Conservation (phyloP, 306 rosid species). For the Prunus mira region DNA sequence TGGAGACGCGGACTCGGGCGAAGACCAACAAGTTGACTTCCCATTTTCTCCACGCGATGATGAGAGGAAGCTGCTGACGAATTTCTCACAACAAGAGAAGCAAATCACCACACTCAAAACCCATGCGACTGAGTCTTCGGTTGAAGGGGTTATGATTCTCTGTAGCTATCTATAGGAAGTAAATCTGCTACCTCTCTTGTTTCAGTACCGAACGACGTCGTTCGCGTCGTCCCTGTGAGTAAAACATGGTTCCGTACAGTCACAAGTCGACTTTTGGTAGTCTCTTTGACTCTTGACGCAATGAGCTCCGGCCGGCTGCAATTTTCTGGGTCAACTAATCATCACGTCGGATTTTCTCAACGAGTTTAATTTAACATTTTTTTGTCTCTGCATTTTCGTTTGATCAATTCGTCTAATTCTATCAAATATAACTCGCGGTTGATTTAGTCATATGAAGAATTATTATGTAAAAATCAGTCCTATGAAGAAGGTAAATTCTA, state of each 20-base stretch:
- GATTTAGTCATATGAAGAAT: background rate
- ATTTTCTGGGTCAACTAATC: background rate
- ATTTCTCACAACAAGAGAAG: background rate
- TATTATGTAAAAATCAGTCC: too few relatives aligned
- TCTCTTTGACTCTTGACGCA: background rate
- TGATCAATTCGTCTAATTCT: background rate
- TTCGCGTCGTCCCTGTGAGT: background rate
- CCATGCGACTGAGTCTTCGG: background rate
- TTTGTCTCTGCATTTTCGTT: background rate
- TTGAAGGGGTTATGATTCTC: background rate
- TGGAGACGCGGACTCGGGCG: background rate
- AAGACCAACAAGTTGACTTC: background rate
- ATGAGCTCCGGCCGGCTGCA: background rate
- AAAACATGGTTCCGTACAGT: background rate
- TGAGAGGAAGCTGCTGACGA: background rate
- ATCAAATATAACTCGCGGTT: background rate
- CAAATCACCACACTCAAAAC: background rate
- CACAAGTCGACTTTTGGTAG: background rate
- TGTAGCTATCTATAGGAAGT: background rate
- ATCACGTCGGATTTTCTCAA: background rate
- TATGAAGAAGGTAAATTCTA: too few relatives aligned
- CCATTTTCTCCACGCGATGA: constrained; percentile 3
- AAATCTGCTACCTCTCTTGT: background rate
- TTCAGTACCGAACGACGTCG: background rate
- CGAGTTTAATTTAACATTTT: too few relatives aligned